Base-by-base conservation (phyloP, 495 filamentous ascomycete species). In the Aspergillus coremiiformis region DNA sequence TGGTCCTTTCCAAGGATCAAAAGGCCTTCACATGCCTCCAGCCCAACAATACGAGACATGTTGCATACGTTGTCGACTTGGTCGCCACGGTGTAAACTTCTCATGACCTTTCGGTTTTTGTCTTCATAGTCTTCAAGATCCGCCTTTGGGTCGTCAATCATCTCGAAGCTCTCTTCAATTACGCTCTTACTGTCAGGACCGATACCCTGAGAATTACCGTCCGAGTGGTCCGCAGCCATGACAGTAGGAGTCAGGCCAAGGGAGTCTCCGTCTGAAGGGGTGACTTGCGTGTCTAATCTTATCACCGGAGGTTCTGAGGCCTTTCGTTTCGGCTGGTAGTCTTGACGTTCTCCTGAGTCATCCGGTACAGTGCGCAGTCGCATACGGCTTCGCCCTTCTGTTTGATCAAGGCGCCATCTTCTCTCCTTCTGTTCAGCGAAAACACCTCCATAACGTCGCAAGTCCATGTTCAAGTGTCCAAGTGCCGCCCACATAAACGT, bases 51-150 rank as follows among this genome's bases (percentile, higher is more conserved):
- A 8, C 94, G 82, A 39, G 93, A 96, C 51, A 96, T 83, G 61
- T 98, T 98, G 74, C 88, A 93, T 6, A 96, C 89, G 56, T 86
- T 84, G 61, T 95, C 88, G n/a, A 98, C 91, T 48, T 88, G 77
- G 59, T 98, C 93, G 5, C 89, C 89, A 27, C 88, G 86, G 53
- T 96, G 87, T 11, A 98, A 77, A 56, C 89, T 95, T 51, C 93
- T 78, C 88, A 97, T 90, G 44, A 98, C 93, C 68, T 94, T 96
- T 14, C 93, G 76, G 61, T 98, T 96, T 71, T 95, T 96, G 63
- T 98, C 93, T 68, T 97, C 93, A 59, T 89, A 95, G 10, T 83
- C 84, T 49, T 94, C 92, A 14, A 88, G 79, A 42, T 84, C 88
- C 43, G 88, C 82, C n/a, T 81, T 80, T 6, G 85, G 84, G 52